Evolutionary conservation across 441 rosid genomes (phyloP).

Genomic region (Rhodomyrtus psidioides): DNA sequence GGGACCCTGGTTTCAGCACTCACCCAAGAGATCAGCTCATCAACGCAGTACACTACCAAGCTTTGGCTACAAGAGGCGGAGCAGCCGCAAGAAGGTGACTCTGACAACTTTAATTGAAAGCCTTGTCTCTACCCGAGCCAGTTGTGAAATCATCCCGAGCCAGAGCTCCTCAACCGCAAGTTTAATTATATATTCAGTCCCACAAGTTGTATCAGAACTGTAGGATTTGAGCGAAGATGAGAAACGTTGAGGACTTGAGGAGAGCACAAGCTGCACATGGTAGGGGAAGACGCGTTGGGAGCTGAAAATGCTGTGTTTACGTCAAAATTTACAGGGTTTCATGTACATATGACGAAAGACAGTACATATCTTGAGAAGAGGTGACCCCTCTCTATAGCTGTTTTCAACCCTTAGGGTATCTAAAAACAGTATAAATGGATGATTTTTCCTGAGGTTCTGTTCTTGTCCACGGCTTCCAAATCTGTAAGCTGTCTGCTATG

Average conservation of each 20-base stretch:
- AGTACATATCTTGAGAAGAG: neutral
- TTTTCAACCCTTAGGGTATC: constrained; percentile 33
- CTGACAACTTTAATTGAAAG: constrained; percentile 54
- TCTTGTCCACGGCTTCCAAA: neutral
- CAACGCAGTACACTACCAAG: constrained; percentile 36
- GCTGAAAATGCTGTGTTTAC: constrained; percentile 2
- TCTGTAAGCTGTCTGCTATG: neutral
- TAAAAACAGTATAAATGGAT: constrained; percentile 12
- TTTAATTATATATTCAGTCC: constrained; percentile 53
- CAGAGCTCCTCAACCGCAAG: constrained; percentile 55
- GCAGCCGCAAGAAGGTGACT: constrained; percentile 60
- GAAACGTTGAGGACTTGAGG: constrained; percentile 54
- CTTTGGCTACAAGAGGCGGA: constrained; percentile 48
- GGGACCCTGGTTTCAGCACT: constrained; percentile 35
- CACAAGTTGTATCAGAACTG: constrained; percentile 46
- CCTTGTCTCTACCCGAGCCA: constrained; percentile 48
- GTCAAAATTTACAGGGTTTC: neutral
- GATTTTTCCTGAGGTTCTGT: neutral
- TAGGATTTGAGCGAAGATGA: constrained; percentile 50
- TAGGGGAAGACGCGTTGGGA: constrained; percentile 25
- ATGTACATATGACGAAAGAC: neutral
- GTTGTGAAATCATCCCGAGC: constrained; percentile 41
- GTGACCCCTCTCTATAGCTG: constrained; percentile 30
- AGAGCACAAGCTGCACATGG: constrained; percentile 33
- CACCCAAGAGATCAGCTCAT: constrained; percentile 37